A percentile compares a stretch with the other conserved stretches of the same genome.
Evolutionary conservation across 2,329 filamentous ascomycete genomes (phyloP).

Genomic region (Alternaria conjuncta): DNA sequence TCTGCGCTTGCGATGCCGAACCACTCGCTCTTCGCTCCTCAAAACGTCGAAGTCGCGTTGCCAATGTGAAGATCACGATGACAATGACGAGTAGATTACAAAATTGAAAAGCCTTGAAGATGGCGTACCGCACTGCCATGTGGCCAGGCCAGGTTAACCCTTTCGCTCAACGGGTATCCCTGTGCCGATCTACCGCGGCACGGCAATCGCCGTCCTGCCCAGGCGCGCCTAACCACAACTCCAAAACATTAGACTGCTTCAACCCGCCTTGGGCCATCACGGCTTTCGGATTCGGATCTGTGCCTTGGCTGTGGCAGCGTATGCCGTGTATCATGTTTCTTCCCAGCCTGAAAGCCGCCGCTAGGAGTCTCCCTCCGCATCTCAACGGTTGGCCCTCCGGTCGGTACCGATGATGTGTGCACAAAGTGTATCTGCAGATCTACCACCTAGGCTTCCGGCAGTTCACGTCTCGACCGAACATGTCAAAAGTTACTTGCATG

Average conservation of each 20-base stretch:
- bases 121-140: not conserved
- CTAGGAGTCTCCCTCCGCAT: not conserved
- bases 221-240: not conserved
- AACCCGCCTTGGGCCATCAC: not conserved
- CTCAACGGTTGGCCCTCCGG: not conserved
- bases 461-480: not conserved
- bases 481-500: not conserved
- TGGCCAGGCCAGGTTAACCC: not conserved
- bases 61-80: not conserved
- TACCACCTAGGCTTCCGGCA: not conserved
- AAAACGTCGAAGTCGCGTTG: not conserved
- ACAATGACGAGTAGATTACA: not conserved
- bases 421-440: not conserved
- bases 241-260: constrained; percentile 1
- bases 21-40: not conserved
- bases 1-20: not conserved
- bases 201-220: not conserved
- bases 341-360: not conserved
- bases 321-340: not conserved
- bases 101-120: not conserved
- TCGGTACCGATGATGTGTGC: not conserved
- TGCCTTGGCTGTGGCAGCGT: not conserved
- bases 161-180: not conserved
- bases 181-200: not conserved
- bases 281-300: not conserved